phyloP scores from a whole-genome alignment of 2,329 filamentous ascomycete species.

The Cadophora sp. region DNA sequence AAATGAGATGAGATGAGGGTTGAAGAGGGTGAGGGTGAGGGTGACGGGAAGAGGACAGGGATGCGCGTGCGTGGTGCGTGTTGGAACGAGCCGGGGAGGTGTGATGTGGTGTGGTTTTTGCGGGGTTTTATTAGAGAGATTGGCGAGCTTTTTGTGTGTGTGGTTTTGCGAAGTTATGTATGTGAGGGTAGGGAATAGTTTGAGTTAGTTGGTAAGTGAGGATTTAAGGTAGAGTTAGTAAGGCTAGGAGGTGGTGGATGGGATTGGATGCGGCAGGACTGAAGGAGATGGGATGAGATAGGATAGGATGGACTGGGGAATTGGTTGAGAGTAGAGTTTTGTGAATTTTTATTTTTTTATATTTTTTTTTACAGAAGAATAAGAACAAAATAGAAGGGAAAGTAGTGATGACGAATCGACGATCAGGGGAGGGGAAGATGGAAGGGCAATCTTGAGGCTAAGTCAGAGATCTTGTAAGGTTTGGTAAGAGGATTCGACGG shows the following conservation, averaged over 20 bases:
- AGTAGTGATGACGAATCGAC: too few species aligned
- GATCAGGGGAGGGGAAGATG: too few species aligned
- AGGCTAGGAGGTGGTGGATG: not conserved
- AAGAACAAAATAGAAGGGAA: too few species aligned
- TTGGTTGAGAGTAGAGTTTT: too few species aligned
- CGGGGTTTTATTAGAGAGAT: too few species aligned
- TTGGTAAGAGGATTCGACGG: slow-evolving; percentile 1
- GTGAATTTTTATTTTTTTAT: too few species aligned
- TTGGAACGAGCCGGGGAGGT: slow-evolving; percentile 8
- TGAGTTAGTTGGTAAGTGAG: not conserved
- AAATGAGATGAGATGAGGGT: not conserved
- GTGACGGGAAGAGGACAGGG: not conserved
- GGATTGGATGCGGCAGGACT: not conserved
- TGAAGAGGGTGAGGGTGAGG: not conserved
- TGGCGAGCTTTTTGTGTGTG: not conserved
- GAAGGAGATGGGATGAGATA: too few species aligned
- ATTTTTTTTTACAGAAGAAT: too few species aligned
- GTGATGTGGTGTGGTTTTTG: not conserved
- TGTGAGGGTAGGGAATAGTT: too few species aligned
- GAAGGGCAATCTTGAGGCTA: too few species aligned
- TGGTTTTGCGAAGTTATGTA: not conserved
- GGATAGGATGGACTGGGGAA: too few species aligned
- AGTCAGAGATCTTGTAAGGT: not conserved
- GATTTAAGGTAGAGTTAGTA: not conserved
- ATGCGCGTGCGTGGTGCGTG: not conserved